Percentiles rank a stretch among this genome's conserved stretches.
Conservation (phyloP, 139 green algal species). For the Chlorella sp. region DNA sequence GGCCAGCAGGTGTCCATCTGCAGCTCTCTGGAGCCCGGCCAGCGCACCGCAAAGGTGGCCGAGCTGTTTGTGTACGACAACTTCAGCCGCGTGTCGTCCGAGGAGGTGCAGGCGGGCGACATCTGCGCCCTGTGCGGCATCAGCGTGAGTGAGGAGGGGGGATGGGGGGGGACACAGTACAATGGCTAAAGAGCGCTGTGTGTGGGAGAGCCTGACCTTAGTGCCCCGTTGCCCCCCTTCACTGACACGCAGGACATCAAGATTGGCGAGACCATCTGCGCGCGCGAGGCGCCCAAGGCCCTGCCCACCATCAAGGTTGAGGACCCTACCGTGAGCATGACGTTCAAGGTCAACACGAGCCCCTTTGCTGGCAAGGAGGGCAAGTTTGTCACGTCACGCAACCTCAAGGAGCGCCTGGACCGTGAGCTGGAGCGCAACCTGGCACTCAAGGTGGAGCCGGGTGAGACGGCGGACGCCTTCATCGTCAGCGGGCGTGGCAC, state of each 20-base stretch:
- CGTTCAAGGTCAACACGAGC: constrained; percentile 93
- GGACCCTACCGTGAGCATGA: constrained; percentile 97
- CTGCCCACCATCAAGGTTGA: constrained; percentile 95
- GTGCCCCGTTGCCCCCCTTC: no score
- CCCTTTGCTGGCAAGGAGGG: constrained; percentile 95
- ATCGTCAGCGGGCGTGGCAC: constrained; percentile 87
- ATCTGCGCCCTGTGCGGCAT: constrained; percentile 84
- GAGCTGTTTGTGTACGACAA: constrained; percentile 98
- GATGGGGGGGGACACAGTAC: no score
- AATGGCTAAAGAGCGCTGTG: no score
- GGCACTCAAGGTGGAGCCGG: constrained; percentile 86
- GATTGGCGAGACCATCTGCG: constrained; percentile 95
- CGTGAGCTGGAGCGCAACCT: constrained; percentile 96
- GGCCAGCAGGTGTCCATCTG: constrained; percentile 38
- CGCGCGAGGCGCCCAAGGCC: constrained; percentile 42
- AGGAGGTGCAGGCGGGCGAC: constrained; percentile 83
- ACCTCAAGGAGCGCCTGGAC: constrained; percentile 76
- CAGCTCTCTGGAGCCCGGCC: constrained; percentile 23
- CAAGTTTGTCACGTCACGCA: constrained; percentile 90
- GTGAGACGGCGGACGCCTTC: constrained; percentile 88
- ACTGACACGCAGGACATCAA: constrained; percentile 65
- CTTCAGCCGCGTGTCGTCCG: constrained; percentile 61
- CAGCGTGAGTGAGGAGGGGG: constrained; percentile 2
- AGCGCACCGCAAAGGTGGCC: background rate
- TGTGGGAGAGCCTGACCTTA: no score